A percentile compares a stretch with the other conserved stretches of the same genome.
phyloP scores from a whole-genome alignment of 75 land plant species.

The Larix kaempferi region DNA sequence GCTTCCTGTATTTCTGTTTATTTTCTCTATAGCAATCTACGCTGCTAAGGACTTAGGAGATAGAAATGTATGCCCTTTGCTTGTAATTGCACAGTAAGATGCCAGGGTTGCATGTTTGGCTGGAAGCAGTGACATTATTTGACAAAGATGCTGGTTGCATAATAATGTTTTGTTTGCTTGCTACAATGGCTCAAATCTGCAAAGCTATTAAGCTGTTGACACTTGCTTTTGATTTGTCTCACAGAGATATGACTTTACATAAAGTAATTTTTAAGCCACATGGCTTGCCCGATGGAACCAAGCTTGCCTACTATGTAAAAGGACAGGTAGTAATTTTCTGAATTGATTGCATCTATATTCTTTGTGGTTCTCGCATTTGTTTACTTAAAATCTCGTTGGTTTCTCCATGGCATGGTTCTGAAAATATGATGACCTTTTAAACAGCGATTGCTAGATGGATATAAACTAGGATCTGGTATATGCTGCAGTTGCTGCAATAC shows the following conservation, averaged over 20 bases:
- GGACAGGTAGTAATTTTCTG: constrained; percentile 55
- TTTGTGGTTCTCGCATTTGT: neutral
- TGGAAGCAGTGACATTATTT: neutral
- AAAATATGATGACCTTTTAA: neutral
- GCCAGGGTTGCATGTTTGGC: neutral
- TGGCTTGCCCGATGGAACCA: constrained; percentile 82
- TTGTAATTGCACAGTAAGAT: neutral
- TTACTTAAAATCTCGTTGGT: neutral
- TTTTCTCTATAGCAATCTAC: neutral
- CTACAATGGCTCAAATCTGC: neutral
- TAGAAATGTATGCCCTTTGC: neutral
- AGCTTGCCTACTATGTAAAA: constrained; percentile 75
- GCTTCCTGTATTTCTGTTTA: too few relatives aligned
- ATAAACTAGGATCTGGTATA: constrained; percentile 76
- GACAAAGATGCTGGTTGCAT: neutral
- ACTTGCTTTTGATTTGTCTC: constrained; percentile 7
- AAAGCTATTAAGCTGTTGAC: neutral
- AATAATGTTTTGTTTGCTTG: neutral
- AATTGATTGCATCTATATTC: neutral
- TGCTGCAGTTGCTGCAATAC: constrained; percentile 70
- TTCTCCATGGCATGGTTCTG: neutral
- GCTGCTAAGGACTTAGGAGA: neutral
- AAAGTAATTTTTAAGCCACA: constrained; percentile 75
- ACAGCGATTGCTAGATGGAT: constrained; percentile 77
- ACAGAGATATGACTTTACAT: constrained; percentile 74